Base-by-base conservation (phyloP, 768 basidiomycete genomes). In the Udeniomyces megalosporus region DNA sequence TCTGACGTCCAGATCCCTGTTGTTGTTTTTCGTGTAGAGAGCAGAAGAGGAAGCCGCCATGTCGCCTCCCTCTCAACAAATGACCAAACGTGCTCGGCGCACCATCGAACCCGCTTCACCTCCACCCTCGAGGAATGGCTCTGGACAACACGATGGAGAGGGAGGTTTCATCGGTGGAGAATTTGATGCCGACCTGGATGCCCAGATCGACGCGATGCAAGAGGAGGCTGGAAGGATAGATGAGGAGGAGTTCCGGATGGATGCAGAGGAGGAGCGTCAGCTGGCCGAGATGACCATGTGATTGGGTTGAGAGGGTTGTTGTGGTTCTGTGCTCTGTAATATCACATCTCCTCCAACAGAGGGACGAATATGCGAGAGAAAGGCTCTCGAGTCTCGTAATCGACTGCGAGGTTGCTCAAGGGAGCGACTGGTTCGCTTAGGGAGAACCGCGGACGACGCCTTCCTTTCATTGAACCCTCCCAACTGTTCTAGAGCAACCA, bases 11-110 rank as follows among this genome's bases (percentile, higher is more conserved):
- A 29, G 28, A 6, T 20, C 12, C 12, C 38, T 17, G 1, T 12
- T 54, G 4, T 3, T 20, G 11, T 17, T n/a, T 3, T 2, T 24
- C 28, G n/a, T 10, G n/a, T 28, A 57, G 55, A 44, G n/a, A 3
- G 55, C 35, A 26, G 55, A 35, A 14, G 55, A 57, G n/a, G 35
- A 57, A 46, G 55, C 55, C 8, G 55, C 55, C 17, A 38, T 57
- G 20, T 57, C 55, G 2, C 55, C 55, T 45, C 55, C 22, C 20
- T 57, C 55, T 4, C 55, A 38, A 0, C 35, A 57, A 57, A 44
- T 44, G 17, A 44, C 55, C n/a, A n/a, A 38, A 6, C 35, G 42
- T 17, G 42, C 42, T 3, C 42, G 42, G 17, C 38, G 38, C 24
- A 38, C 55, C 24, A 22, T 57, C 4, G 35, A 57, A 29, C 42